phyloP scores from a whole-genome alignment of 2,329 filamentous ascomycete species.

The Aspergillus sp. region DNA sequence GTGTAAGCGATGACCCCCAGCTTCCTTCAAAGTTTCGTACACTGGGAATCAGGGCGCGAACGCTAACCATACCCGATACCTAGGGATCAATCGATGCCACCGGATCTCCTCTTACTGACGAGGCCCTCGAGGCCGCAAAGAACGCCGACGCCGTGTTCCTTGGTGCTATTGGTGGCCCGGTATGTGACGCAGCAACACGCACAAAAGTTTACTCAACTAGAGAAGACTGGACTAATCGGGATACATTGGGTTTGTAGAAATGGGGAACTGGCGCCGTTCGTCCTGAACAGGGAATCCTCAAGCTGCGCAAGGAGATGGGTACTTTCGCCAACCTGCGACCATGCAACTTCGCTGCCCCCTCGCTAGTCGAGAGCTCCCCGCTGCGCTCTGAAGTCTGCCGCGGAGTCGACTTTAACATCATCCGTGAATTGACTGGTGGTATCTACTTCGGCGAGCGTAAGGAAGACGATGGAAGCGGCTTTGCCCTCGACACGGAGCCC shows the following conservation, averaged over 20 bases:
- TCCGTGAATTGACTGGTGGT: slow-evolving; percentile 87
- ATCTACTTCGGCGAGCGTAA: slow-evolving; percentile 93
- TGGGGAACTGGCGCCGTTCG: slow-evolving; percentile 88
- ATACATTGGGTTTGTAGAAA: slow-evolving; percentile 53
- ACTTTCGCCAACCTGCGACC: slow-evolving; percentile 95
- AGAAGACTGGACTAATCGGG: background rate
- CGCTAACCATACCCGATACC: background rate
- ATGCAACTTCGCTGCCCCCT: slow-evolving; percentile 90
- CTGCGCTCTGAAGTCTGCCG: slow-evolving; percentile 82
- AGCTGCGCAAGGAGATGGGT: slow-evolving; percentile 86
- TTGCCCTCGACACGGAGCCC: slow-evolving; percentile 79
- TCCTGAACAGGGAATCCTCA: slow-evolving; percentile 88
- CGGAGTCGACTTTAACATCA: slow-evolving; percentile 87
- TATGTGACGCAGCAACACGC: slow-evolving; percentile 37
- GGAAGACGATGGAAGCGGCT: slow-evolving; percentile 71
- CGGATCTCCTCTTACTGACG: slow-evolving; percentile 76
- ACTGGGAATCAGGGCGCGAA: background rate
- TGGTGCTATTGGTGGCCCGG: slow-evolving; percentile 90
- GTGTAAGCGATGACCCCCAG: slow-evolving; percentile 59
- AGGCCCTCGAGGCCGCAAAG: slow-evolving; percentile 79
- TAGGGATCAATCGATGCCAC: slow-evolving; percentile 86
- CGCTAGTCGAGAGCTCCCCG: slow-evolving; percentile 79
- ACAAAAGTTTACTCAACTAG: background rate
- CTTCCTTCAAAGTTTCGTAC: background rate
- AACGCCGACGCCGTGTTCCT: slow-evolving; percentile 85